phyloP scores from a whole-genome alignment of 192 early-diverging fungal genomes.

The Obelidium mucronatum region DNA sequence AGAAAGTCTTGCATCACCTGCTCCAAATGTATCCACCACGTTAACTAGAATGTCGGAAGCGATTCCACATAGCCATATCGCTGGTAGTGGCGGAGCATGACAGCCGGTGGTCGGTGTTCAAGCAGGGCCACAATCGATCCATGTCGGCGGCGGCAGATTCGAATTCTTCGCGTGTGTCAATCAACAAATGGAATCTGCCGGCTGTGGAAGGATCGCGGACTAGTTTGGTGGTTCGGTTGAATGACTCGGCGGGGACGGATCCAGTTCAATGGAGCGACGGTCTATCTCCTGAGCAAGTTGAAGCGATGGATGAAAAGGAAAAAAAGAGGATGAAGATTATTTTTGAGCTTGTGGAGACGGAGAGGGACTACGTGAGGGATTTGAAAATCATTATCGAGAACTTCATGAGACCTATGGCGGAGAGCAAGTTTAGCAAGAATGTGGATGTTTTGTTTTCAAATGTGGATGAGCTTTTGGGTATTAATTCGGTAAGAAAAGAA shows the following conservation, averaged over 20 bases:
- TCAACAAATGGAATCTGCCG: not conserved
- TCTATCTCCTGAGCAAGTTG: constrained; percentile 17
- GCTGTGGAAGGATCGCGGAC: not conserved
- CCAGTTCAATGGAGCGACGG: constrained; percentile 43
- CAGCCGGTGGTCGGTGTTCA: constrained; percentile 7
- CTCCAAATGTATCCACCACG: not conserved
- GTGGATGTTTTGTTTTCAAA: constrained; percentile 57
- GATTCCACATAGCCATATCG: not conserved
- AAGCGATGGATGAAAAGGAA: constrained; percentile 38
- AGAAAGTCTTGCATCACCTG: not conserved
- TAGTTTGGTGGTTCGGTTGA: not conserved
- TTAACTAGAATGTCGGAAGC: not conserved
- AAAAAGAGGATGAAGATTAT: constrained; percentile 52
- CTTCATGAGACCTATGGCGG: constrained; percentile 57
- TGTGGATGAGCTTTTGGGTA: constrained; percentile 50
- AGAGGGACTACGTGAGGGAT: constrained; percentile 62
- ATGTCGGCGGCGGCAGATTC: not conserved
- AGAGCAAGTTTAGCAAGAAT: constrained; percentile 46
- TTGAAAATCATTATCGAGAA: constrained; percentile 59
- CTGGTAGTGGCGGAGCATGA: not conserved
- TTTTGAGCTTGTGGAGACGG: constrained; percentile 58
- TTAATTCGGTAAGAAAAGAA: constrained; percentile 37
- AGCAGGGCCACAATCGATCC: not conserved
- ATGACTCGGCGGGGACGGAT: not conserved
- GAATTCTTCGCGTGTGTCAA: not conserved